These are phyloP conservation scores for Calonectria pseudoturangicola DNA, from an alignment of 2,329 filamentous ascomycete genomes.

Conservation along the genomic window DNA sequence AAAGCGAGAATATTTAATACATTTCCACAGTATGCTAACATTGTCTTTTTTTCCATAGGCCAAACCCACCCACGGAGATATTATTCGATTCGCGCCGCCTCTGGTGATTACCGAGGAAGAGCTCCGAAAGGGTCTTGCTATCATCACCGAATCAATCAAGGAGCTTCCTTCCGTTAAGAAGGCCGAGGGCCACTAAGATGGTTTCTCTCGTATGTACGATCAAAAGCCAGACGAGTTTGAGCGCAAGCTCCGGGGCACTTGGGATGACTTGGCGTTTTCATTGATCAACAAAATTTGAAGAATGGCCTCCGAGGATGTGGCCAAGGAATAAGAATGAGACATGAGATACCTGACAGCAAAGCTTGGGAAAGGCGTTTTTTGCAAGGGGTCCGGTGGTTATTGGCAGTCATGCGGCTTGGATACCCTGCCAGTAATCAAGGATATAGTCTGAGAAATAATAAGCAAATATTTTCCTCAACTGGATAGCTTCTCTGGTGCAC, in stretches of 20 bases:
- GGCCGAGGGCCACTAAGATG: conserved; percentile 60
- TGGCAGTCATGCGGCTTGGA: conserved; percentile 46
- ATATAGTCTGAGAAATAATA: conserved; percentile 29
- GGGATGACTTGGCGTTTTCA: conserved; percentile 44
- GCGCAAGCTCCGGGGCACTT: conserved; percentile 49
- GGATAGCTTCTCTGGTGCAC: not conserved
- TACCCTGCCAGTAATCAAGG: conserved; percentile 43
- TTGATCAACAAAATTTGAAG: conserved; percentile 35
- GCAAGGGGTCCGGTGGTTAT: conserved; percentile 44
- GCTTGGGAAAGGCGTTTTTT: conserved; percentile 48
- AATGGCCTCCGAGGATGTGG: conserved; percentile 35
- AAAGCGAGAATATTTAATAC: not conserved
- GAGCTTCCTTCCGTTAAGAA: conserved; percentile 81
- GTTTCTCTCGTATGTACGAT: conserved; percentile 10
- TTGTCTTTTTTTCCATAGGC: conserved; percentile 73
- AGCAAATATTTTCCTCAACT: conserved; percentile 23
- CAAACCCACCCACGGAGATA: conserved; percentile 98
- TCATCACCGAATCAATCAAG: conserved; percentile 87
- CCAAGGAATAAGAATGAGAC: conserved; percentile 46
- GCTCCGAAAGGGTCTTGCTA: conserved; percentile 83
- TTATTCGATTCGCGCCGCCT: conserved; percentile 97
- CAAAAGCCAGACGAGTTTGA: conserved; percentile 44
- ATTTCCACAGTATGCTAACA: conserved; percentile 24
- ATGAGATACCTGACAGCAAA: conserved; percentile 42
- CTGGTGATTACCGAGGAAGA: conserved; percentile 94